Conservation (phyloP, 495 filamentous ascomycete species). For the Pseudevernia furfuracea region DNA sequence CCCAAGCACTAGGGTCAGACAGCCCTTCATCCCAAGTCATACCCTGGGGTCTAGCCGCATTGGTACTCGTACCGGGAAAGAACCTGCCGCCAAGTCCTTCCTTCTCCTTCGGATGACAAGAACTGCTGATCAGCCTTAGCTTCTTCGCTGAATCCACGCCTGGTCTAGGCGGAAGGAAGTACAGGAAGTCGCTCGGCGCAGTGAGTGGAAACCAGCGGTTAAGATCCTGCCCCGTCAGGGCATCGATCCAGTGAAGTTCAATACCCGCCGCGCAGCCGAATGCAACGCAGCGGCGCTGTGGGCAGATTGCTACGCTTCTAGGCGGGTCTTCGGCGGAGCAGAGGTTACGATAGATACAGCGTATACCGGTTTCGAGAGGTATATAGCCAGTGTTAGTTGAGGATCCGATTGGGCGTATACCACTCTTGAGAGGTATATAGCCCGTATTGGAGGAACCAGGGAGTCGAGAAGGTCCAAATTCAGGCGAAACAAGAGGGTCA, state of each 20-base stretch:
- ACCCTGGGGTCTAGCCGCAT: not conserved
- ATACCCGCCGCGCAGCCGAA: conserved; percentile 63
- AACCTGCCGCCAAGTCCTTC: not conserved
- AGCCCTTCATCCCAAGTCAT: conserved; percentile 10
- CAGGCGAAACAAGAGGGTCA: not conserved
- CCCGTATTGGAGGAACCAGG: not conserved
- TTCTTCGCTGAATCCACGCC: conserved; percentile 47
- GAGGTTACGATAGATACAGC: conserved; percentile 48
- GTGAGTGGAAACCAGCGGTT: conserved; percentile 61
- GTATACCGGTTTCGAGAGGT: conserved; percentile 18
- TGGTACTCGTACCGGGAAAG: conserved; percentile 15
- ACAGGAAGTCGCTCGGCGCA: conserved; percentile 56
- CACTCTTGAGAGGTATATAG: conserved; percentile 6
- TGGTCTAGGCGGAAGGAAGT: conserved; percentile 54
- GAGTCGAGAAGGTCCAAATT: not conserved
- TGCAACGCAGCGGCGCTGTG: conserved; percentile 58
- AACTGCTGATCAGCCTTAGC: conserved; percentile 60
- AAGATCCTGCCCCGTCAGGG: conserved; percentile 48
- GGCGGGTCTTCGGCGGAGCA: conserved; percentile 61
- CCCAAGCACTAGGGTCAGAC: not conserved
- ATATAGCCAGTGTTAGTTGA: conserved; percentile 6
- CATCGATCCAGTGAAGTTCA: conserved; percentile 67
- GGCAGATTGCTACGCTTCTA: conserved; percentile 60
- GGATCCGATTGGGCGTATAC: too few species aligned
- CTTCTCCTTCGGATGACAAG: conserved; percentile 40